Percentiles rank a stretch among this genome's conserved stretches.
These are phyloP conservation scores for Hypoxylon fragiforme DNA, from an alignment of 495 filamentous ascomycete species.

Conservation along the genomic window DNA sequence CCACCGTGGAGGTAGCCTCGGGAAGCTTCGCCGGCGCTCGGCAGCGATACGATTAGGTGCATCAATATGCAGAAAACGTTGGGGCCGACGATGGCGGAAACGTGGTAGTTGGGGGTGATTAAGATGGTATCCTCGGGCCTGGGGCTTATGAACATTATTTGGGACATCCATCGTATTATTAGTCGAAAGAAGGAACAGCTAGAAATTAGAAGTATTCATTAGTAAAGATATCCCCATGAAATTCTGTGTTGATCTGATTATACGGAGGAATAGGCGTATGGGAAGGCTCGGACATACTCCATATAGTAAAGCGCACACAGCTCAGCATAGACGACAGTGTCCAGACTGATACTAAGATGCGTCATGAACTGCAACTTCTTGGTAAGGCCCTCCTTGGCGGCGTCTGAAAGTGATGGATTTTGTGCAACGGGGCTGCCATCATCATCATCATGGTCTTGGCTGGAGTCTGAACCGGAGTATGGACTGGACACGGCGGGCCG, in stretches of 20 bases:
- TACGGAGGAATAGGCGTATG: not conserved
- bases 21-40: conserved; percentile 71
- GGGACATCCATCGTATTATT: conserved; percentile 67
- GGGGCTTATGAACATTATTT: conserved; percentile 78
- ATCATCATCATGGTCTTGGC: conserved; percentile 21
- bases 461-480: no score
- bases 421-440: conserved; percentile 20
- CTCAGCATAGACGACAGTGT: conserved; percentile 80
- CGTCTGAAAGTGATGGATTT: conserved; percentile 30
- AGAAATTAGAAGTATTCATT: conserved; percentile 9
- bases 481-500: conserved; percentile 31
- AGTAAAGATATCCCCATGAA: not conserved
- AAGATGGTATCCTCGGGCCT: conserved; percentile 61
- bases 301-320: conserved; percentile 85
- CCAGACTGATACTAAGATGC: conserved; percentile 70
- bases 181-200: conserved; percentile 81
- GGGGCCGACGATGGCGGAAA: conserved; percentile 69
- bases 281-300: conserved; percentile 65
- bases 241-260: not conserved
- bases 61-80: conserved; percentile 74
- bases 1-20: conserved; percentile 85
- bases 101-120: conserved; percentile 67
- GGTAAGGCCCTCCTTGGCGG: conserved; percentile 48
- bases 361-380: conserved; percentile 69
- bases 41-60: conserved; percentile 64